These are phyloP conservation scores for Diutina siamensis DNA, from an alignment of 1,139 yeast genomes.

Conservation along the genomic window DNA sequence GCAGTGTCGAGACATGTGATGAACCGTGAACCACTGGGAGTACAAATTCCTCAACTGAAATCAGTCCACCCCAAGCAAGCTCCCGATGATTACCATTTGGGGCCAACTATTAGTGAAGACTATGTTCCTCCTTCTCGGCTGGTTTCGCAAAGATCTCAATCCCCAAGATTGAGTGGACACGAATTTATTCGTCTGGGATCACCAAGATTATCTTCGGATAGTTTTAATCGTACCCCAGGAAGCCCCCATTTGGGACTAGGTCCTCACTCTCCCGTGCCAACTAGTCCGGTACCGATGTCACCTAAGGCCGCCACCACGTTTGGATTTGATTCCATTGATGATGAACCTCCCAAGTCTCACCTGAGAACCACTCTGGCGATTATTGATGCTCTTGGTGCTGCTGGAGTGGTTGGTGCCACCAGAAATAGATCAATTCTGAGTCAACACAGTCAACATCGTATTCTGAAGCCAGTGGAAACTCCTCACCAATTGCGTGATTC, in stretches of 20 bases:
- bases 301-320: background rate
- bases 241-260: constrained; percentile 2
- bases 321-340: background rate
- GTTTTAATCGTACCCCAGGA: background rate
- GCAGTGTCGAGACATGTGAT: constrained; percentile 1
- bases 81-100: background rate
- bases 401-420: constrained; percentile 1
- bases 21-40: constrained; percentile 3
- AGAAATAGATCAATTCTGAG: background rate
- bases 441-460: background rate
- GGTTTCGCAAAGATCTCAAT: background rate
- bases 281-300: background rate
- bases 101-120: background rate
- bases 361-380: constrained; percentile 1
- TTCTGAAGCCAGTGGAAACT: background rate
- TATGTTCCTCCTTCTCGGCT: background rate
- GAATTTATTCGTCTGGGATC: background rate
- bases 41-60: constrained; percentile 4
- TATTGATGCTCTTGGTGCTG: constrained; percentile 2
- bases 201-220: background rate
- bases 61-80: background rate
- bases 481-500: background rate
- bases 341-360: background rate
- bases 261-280: constrained; percentile 4
- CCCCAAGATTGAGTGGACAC: background rate